Base-by-base conservation (phyloP, 176 grass and related monocot species). In the Zoysia japonica region DNA sequence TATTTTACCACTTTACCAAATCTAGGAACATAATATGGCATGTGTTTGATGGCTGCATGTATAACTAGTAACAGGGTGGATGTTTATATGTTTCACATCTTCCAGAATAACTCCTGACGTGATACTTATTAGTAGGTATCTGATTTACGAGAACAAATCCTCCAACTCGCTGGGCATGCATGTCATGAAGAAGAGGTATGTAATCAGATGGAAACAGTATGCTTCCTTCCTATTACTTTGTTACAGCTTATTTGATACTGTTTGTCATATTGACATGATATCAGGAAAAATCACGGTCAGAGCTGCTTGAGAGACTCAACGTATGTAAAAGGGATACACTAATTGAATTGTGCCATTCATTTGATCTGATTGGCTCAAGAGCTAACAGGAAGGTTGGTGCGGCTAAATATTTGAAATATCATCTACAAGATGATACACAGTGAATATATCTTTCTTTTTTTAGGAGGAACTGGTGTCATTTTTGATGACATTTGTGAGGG, bases 141-240 rank as follows among this genome's bases (percentile, higher is more conserved):
- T 76, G 80, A 87, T 16, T 77, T 90, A 60, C 87, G 78, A 87
- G 81, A 84, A 44, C 71, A 84, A 64, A 80, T 90, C 47, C 70
- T 84, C 37, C 80, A 67, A 47, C 75, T 90, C 70, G 67, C 49
- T 67, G 76, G 38, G 57, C 46, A 72, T 77, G 55, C 41, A 15
- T 84, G 65, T 47, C 48, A 72, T 39, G 80, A 75, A 52, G 70
- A 82, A n/a, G 67, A 90, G 84, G 88, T 87, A 67, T 19, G 6
- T 20, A 51, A 3, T 61, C 69, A 41, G 51, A 70, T 35, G 51
- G 47, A 60, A 56, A 11, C 63, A 79, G 20, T 69, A 35, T 60
- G 5, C 16, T 63, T 50, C 13, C 40, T 40, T 20, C 14, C 46
- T 36, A 7, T 17, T 65, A 62, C 14, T 68, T 49, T 48, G 43